Conservation (phyloP, 2,329 filamentous ascomycete species). For the Neoarthrinium moseri region DNA sequence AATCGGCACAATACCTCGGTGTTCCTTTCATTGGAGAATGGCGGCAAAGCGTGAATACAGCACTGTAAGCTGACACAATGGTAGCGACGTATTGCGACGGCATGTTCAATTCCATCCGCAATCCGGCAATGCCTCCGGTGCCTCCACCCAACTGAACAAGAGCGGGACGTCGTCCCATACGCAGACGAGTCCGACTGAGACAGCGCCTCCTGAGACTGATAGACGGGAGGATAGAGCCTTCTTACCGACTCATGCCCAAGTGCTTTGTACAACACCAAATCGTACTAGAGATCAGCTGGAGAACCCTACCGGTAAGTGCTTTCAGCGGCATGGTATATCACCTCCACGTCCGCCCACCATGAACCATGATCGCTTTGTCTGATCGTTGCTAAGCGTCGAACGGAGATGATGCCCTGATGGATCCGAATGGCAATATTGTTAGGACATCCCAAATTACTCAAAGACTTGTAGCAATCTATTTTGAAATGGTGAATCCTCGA, state of each 20-base stretch:
- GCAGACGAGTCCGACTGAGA: not conserved
- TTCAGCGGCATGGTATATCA: not conserved
- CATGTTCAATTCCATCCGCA: not conserved
- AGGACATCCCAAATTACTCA: not conserved
- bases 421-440: not conserved
- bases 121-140: not conserved
- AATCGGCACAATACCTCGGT: not conserved
- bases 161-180: too few species aligned
- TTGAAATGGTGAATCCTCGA: not conserved
- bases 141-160: not conserved
- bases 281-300: not conserved
- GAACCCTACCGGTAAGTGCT: too few species aligned
- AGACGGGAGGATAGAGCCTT: rapidly evolving
- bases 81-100: not conserved
- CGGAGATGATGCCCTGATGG: not conserved
- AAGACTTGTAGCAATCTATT: too few species aligned
- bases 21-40: too few species aligned
- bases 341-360: not conserved
- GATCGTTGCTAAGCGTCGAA: too few species aligned
- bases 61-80: not conserved
- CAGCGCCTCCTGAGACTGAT: not conserved
- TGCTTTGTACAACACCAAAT: not conserved
- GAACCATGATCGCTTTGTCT: not conserved
- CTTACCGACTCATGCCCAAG: not conserved
- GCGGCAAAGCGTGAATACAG: not conserved